These are phyloP conservation scores for Penicillium antarcticum DNA, from an alignment of 495 filamentous ascomycete genomes.

Conservation along the genomic window DNA sequence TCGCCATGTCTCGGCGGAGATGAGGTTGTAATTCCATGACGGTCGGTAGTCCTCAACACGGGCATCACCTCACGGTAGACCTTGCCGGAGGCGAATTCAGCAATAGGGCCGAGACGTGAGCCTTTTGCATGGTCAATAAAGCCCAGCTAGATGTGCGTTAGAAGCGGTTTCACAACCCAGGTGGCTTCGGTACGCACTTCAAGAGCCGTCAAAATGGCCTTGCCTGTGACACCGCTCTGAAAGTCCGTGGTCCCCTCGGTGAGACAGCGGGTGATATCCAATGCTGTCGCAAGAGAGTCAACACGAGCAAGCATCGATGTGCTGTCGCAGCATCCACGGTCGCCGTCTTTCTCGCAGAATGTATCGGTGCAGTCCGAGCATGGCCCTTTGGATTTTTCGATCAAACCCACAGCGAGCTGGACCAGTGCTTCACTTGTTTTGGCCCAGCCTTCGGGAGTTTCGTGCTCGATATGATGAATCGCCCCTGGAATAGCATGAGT, in stretches of 20 bases:
- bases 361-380: background rate
- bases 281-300: background rate
- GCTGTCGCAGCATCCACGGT: background rate
- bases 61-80: background rate
- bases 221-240: background rate
- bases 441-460: background rate
- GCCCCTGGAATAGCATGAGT: background rate
- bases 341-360: background rate
- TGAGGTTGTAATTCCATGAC: too few relatives aligned
- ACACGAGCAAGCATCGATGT: background rate
- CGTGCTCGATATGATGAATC: background rate
- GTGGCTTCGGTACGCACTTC: background rate
- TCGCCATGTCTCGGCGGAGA: too few relatives aligned
- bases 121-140: background rate
- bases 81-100: background rate
- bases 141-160: too few relatives aligned
- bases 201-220: background rate
- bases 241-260: background rate
- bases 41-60: background rate
- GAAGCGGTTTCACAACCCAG: background rate
- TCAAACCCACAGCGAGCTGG: background rate
- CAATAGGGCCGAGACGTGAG: background rate
- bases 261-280: background rate
- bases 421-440: background rate
- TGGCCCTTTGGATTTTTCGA: background rate